Base-by-base conservation (phyloP, 768 basidiomycete genomes). In the Mrakia blollopis region DNA sequence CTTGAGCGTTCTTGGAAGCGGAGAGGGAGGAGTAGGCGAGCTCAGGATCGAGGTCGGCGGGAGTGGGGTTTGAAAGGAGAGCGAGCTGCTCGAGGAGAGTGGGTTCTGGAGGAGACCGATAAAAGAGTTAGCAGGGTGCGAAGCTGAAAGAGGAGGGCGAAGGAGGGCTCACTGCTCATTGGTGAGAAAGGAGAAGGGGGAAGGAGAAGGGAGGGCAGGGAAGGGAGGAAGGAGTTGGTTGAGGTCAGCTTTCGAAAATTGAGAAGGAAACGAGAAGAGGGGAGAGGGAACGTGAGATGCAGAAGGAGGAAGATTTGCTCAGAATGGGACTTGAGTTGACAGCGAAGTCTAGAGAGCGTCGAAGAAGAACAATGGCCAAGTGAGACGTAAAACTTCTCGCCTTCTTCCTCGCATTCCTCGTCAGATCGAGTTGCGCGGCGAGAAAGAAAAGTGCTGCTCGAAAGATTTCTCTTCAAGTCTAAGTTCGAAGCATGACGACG, bases 21-120 rank as follows among this genome's bases (percentile, higher is more conserved):
- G 70, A 72, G 35, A 78, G 73, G 23, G 77, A 74, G 25, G 73
- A 74, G 67, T 74, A 78, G 72, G 73, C 73, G 52, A 74, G 63
- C 30, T 78, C 77, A 30, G 77, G 77, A 32, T 78, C 77, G 54
- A 74, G 61, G 35, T 78, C 77, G 67, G 73, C 72, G 1, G 77
- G 77, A 9, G 76, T 39, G 18, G 76, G 76, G 35, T 73, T 77
- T 6, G 71, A 72, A 13, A 77, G 72, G 28, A 73, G 72, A 44
- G 76, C 71, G 18, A 77, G 76, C 63, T 77, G 76, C 25, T 77
- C 76, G 50, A 77, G 76, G 35, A 77, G 76, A 23, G 76, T 72
- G 21, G 72, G 71, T 73, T 77, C 76, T 77, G 61, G 3, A 32
- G 2, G 47, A 73, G 37, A 14, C 16, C 32, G 25, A 35, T 1